Evolutionary conservation across 2,329 filamentous ascomycete genomes (phyloP), one percentile per base, ranked within the genome.

Genomic region (Cordyceps fumosorosea): DNA sequence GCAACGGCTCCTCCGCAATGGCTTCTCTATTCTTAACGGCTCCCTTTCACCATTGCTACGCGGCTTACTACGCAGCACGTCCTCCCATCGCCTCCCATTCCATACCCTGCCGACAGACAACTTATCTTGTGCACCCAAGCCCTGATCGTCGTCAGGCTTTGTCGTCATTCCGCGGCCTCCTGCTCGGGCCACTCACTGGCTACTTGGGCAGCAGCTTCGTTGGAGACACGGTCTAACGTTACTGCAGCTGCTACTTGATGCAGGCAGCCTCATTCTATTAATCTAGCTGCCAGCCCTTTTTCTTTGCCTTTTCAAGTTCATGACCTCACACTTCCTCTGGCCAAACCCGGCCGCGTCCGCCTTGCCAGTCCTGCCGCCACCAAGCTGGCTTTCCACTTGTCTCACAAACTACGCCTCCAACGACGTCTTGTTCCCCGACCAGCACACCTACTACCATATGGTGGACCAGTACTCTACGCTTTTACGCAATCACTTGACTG

Each of bases 381-480:
- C n/a, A 45, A 24, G 40, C 29, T 50, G 50, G 47, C 51, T 50
- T 40, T 54, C 51, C 51, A 48, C 50, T n/a, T 60, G 58, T 60
- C 58, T 60, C 58, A 48, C 58, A 44, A 54, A 37, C 51, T 40
- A 40, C 58, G 29, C 58, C 58, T 54, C 40, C 48, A 20, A 48
- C 58, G 24, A 60, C 58, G 29, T 47, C 40, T 54, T 34, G 24
- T 47, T 47, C 26, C 50, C 26, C 48, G 40, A 34, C 58, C 34
- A 47, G 57, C 26, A 37, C 48, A 34, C 45, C 50, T 47, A 37
- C 57, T 26, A 37, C 42, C 24, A 12, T 12, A 40, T 26, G 50
- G 58, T 60, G 58, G 58, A 60, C 58, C 50, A 48, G 58, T 40
- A 47, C 40, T 40, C 26, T 48, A n/a, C 48, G 18, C 57, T 53